Evolutionary conservation across 495 filamentous ascomycete genomes (phyloP).

Genomic region (Podospora pseudoanserina): DNA sequence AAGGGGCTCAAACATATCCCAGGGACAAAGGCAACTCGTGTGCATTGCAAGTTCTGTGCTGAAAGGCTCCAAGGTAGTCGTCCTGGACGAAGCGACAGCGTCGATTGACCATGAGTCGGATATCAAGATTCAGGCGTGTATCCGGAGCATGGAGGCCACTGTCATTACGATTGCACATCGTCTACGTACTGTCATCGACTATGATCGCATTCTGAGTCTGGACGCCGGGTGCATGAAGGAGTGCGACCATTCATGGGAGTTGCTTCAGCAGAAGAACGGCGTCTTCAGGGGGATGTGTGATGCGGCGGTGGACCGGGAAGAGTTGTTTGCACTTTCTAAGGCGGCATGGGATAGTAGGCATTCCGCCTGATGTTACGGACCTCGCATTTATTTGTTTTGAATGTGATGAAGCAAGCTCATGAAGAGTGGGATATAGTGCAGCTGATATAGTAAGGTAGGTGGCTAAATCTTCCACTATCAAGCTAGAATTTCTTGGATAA

Average conservation of each 20-base stretch:
- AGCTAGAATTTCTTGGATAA: no score
- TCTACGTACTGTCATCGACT: slow-evolving; percentile 18
- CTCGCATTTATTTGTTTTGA: slow-evolving; percentile 5
- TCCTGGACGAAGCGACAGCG: slow-evolving; percentile 22
- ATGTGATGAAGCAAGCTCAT: slow-evolving; percentile 3
- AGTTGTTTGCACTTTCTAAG: slow-evolving; percentile 15
- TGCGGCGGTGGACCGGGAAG: slow-evolving; percentile 9
- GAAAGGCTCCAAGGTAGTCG: slow-evolving; percentile 13
- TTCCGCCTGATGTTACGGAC: slow-evolving; percentile 7
- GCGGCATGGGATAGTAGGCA: slow-evolving; percentile 15
- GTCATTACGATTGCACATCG: slow-evolving; percentile 21
- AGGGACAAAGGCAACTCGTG: slow-evolving; percentile 20
- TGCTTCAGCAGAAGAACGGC: slow-evolving; percentile 14
- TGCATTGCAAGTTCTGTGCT: slow-evolving; percentile 20
- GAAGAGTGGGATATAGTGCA: background rate
- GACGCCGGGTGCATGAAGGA: slow-evolving; percentile 12
- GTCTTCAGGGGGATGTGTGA: slow-evolving; percentile 17
- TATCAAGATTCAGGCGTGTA: slow-evolving; percentile 14
- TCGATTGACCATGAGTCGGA: slow-evolving; percentile 18
- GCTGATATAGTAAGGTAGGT: no score
- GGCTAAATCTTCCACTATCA: no score
- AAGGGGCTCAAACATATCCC: slow-evolving; percentile 18
- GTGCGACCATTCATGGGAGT: slow-evolving; percentile 17
- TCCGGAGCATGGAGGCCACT: slow-evolving; percentile 15
- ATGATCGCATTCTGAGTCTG: slow-evolving; percentile 13